Conservation (phyloP, 768 basidiomycete species). For the Solioccasus polychromus region DNA sequence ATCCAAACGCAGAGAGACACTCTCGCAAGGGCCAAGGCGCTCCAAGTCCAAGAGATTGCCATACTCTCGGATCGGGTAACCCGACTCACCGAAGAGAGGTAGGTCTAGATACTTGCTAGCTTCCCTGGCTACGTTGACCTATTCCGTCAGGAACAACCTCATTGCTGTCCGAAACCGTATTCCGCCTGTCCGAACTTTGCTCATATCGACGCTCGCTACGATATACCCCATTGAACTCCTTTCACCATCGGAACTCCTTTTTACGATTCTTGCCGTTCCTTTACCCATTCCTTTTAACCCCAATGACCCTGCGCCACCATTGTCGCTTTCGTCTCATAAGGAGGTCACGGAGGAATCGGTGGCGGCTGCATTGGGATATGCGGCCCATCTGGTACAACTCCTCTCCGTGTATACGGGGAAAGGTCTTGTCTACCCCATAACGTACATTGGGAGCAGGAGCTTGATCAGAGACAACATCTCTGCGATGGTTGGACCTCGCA, state of each 20-base stretch:
- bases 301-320: conserved; percentile 82
- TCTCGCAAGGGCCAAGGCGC: conserved; percentile 42
- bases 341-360: conserved; percentile 82
- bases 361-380: conserved; percentile 88
- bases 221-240: conserved; percentile 91
- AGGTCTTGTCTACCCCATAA: conserved; percentile 82
- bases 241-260: conserved; percentile 83
- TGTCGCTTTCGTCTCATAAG: conserved; percentile 59
- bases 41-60: conserved; percentile 33
- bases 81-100: conserved; percentile 41
- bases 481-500: conserved; percentile 91
- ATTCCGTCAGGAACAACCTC: conserved; percentile 43
- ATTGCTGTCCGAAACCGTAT: conserved; percentile 47
- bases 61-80: conserved; percentile 28
- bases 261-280: conserved; percentile 82
- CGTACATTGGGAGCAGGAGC: conserved; percentile 87
- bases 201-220: conserved; percentile 66
- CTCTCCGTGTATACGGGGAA: conserved; percentile 78
- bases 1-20: conserved; percentile 45
- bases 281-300: conserved; percentile 78
- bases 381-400: conserved; percentile 81
- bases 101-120: conserved; percentile 6
- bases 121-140: conserved; percentile 16
- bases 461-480: conserved; percentile 91
- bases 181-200: conserved; percentile 52